These are phyloP conservation scores for Scutellaria barbata DNA, from an alignment of 257 asterid species.

Conservation along the genomic window DNA sequence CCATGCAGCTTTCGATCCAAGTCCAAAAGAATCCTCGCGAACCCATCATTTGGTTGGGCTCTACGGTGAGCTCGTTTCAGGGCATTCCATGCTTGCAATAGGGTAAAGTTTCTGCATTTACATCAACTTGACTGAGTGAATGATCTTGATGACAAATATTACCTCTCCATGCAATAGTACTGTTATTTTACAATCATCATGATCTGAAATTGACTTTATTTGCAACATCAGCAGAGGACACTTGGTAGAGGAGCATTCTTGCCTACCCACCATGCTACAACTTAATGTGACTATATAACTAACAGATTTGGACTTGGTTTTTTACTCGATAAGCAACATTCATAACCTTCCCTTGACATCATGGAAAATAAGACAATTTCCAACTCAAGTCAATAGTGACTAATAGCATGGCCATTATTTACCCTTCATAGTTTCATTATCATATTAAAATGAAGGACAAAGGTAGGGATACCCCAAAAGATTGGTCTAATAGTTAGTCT, in stretches of 20 bases:
- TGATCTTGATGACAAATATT: neutral
- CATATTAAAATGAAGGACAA: neutral
- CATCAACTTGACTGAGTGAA: conserved; percentile 23
- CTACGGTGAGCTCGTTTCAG: conserved; percentile 85
- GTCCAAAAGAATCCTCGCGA: conserved; percentile 82
- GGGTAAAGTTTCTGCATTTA: conserved; percentile 67
- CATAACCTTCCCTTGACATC: too few relatives aligned
- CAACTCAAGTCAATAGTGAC: neutral
- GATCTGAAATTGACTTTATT: too few relatives aligned
- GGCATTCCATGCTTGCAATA: conserved; percentile 84
- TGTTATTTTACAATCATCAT: neutral
- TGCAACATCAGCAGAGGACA: too few relatives aligned
- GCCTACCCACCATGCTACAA: too few relatives aligned
- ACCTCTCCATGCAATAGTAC: conserved; percentile 19
- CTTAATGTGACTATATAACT: too few relatives aligned
- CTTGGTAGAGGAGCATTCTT: too few relatives aligned
- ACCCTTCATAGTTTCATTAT: neutral
- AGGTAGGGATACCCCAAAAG: neutral
- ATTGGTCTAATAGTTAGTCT: too few relatives aligned
- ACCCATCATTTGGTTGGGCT: conserved; percentile 98
- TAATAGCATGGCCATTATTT: neutral
- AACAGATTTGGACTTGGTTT: too few relatives aligned
- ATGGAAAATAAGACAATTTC: too few relatives aligned
- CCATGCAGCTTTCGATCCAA: conserved; percentile 80
- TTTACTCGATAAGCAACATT: too few relatives aligned